Evolutionary conservation across 1,284 basidiomycete species (phyloP).

Genomic region (Meripilus lineatus): DNA sequence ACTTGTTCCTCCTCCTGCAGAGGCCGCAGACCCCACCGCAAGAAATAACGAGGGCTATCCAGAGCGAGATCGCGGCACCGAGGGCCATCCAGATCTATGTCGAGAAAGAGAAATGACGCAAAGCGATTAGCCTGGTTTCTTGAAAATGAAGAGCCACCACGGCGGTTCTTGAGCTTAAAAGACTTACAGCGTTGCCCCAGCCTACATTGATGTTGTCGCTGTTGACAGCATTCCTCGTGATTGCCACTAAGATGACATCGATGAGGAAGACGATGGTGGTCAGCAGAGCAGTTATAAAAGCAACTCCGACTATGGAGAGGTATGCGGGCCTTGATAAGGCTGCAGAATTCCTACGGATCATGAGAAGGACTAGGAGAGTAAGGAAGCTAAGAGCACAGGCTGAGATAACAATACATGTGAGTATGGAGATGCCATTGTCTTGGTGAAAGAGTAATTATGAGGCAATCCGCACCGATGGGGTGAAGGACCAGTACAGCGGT

Average conservation of each 20-base stretch:
- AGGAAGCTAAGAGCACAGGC: constrained; percentile 50
- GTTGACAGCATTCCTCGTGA: constrained; percentile 36
- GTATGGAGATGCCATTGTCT: neutral
- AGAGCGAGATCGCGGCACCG: constrained; percentile 43
- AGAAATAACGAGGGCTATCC: constrained; percentile 39
- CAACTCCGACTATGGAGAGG: constrained; percentile 17
- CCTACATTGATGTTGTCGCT: constrained; percentile 35
- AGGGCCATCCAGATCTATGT: constrained; percentile 49
- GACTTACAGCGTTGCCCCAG: constrained; percentile 47
- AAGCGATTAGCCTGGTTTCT: neutral
- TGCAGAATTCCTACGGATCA: constrained; percentile 30
- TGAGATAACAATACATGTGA: constrained; percentile 18
- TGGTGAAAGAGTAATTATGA: constrained; percentile 3
- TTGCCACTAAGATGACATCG: constrained; percentile 46
- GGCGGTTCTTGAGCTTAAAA: constrained; percentile 1
- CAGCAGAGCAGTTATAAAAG: constrained; percentile 34
- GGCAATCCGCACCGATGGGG: constrained; percentile 38
- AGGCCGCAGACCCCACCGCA: constrained; percentile 33
- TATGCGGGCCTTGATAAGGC: constrained; percentile 27
- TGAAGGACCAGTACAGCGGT: constrained; percentile 37
- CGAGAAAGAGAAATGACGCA: neutral
- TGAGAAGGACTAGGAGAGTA: constrained; percentile 42
- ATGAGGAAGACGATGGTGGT: constrained; percentile 49
- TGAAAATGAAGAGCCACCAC: constrained; percentile 2
- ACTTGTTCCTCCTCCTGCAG: constrained; percentile 11